Percentiles rank a stretch among this genome's conserved stretches.
phyloP scores from a whole-genome alignment of 805 yeast genomes.

The Yarrowia sp. region DNA sequence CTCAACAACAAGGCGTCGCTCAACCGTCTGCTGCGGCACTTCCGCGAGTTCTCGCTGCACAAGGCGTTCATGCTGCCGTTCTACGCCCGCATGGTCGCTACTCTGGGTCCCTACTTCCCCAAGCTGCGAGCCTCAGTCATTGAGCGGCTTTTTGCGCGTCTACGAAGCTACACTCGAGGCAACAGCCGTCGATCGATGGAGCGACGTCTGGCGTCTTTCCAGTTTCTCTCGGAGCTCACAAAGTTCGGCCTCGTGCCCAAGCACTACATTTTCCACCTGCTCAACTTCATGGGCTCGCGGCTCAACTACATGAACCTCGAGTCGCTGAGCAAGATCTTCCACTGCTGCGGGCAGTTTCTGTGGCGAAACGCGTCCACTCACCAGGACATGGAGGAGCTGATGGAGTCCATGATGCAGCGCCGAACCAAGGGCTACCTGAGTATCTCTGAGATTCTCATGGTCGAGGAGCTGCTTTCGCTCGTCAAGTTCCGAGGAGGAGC shows the following conservation, averaged over 20 bases:
- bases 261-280: constrained; percentile 70
- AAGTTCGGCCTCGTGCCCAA: constrained; percentile 72
- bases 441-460: constrained; percentile 55
- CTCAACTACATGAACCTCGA: constrained; percentile 61
- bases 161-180: constrained; percentile 21
- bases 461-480: constrained; percentile 47
- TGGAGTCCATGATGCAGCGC: constrained; percentile 52
- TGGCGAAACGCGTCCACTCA: constrained; percentile 55
- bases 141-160: constrained; percentile 7
- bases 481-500: constrained; percentile 39
- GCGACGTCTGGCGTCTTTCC: constrained; percentile 38
- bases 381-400: constrained; percentile 60
- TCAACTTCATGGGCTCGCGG: constrained; percentile 57
- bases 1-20: constrained; percentile 72
- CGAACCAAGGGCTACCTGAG: constrained; percentile 51
- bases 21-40: constrained; percentile 56
- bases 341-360: constrained; percentile 67
- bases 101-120: constrained; percentile 49
- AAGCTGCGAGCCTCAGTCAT: constrained; percentile 14
- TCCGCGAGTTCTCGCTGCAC: constrained; percentile 48
- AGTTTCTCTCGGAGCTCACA: constrained; percentile 69
- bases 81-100: constrained; percentile 68
- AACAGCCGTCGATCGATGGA: constrained; percentile 20
- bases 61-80: constrained; percentile 40
- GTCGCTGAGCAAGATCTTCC: constrained; percentile 65